Percentiles rank a stretch among this genome's conserved stretches.
Evolutionary conservation across 2,329 filamentous ascomycete species (phyloP).

Genomic region (Xylariomycetidae sp.): DNA sequence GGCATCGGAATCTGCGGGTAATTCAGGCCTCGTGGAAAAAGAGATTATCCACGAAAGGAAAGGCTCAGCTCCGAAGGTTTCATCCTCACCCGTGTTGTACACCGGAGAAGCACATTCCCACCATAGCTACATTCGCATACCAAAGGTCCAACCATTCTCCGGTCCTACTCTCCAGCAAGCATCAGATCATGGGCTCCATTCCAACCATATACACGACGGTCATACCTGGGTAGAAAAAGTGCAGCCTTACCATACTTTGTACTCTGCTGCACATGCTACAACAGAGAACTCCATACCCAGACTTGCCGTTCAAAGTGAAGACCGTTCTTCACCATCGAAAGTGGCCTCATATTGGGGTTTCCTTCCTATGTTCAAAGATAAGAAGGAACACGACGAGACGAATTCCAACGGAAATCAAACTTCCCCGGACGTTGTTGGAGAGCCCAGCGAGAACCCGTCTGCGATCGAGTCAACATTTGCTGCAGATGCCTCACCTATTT

Average conservation of each 20-base stretch:
- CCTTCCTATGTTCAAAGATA: slow-evolving; percentile 14
- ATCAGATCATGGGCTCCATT: slow-evolving; percentile 1
- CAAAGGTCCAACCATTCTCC: slow-evolving; percentile 15
- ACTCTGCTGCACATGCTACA: slow-evolving; percentile 2
- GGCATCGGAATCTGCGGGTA: background rate
- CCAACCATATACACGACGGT: slow-evolving; percentile 12
- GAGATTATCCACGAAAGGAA: slow-evolving; percentile 5
- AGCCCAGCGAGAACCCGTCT: too few relatives aligned
- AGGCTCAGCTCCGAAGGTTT: background rate
- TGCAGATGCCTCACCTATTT: background rate
- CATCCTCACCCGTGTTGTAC: slow-evolving; percentile 2
- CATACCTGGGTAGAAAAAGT: slow-evolving; percentile 15
- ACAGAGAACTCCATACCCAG: slow-evolving; percentile 7
- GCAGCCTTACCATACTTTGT: slow-evolving; percentile 11
- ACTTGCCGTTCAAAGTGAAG: slow-evolving; percentile 1
- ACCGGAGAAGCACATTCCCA: slow-evolving; percentile 8
- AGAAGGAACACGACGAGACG: slow-evolving; percentile 4
- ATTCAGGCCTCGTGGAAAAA: slow-evolving; percentile 1
- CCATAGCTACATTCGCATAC: slow-evolving; percentile 7
- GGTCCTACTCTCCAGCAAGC: slow-evolving; percentile 5
- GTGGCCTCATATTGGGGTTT: slow-evolving; percentile 21
- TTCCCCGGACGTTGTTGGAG: background rate
- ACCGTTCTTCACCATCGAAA: slow-evolving; percentile 9
- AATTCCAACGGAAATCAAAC: background rate
- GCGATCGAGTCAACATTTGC: too few relatives aligned